Evolutionary conservation across 768 basidiomycete genomes (phyloP), one percentile per base, ranked within the genome.

Genomic region (Kwoniella mangroviensis): DNA sequence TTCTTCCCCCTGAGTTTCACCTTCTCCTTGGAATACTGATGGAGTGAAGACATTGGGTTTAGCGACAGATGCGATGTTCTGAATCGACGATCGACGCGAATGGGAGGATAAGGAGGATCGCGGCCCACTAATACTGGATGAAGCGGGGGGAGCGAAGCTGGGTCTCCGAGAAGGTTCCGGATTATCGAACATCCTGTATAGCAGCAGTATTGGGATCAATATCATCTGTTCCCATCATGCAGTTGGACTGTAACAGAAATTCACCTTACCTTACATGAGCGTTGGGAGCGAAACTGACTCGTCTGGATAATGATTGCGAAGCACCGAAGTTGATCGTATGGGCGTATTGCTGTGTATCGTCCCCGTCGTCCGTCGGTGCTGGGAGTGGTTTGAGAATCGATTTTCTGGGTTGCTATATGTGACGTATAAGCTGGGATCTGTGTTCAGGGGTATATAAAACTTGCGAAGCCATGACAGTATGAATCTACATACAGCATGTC

Each of bases 211-310:
- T 55, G 11, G 3, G n/a, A 24, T 6, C n/a, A 7, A 6, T 5
- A 19, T n/a, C 53, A n/a, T 54, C 53, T 24, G 53, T n/a, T 7
- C n/a, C 7, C 19, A 19, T 54, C 9, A 24, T 24, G 53, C 9
- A 54, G 19, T 54, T 43, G 42, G 42, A 43, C 42, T 43, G 42
- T 43, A 43, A n/a, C n/a, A n/a, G n/a, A n/a, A n/a, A n/a, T n/a
- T n/a, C n/a, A 56, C 62, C 69, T 65, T 56, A 75, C 78, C 82
- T 59, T 19, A 83, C 81, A 70, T 79, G 76, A 2, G 79, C 79
- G 49, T 78, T 74, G 1, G 75, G 69, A 0, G 82, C 81, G 66
- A 81, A 83, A 68, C 76, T 81, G 52, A 83, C 82, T 56, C 79
- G 67, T 60, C 80, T 72, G 21, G 71, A 59, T 40, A 76, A 55